Base-by-base conservation (phyloP, 352 stramenopile species). In the Phytophthora gonapodyides region DNA sequence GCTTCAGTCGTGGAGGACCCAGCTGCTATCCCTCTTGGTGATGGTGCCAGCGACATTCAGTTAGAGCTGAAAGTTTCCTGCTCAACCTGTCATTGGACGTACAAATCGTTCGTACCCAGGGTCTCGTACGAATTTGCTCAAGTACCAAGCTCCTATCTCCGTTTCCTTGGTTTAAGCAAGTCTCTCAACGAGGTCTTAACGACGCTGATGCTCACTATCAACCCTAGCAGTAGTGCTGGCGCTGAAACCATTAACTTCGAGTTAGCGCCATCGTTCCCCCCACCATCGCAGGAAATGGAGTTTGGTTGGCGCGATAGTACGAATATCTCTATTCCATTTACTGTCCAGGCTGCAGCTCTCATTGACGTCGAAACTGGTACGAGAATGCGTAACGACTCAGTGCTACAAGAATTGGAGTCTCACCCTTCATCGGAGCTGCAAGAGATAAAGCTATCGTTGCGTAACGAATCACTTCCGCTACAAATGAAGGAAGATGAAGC, bases 51-150 rank as follows among this genome's bases (percentile, higher is more conserved):
- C 8, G 57, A 65, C 2, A 45, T 21, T 1, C 15, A 76, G 35
- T 21, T 79, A 21, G 52, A 77, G 4, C 37, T 78, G 47, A 59
- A 55, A 5, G 12, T 80, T 42, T 51, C 49, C 7, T 84, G 75
- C 40, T 15, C 24, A 3, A 40, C 19, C 21, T 84, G 75, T 36
- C 15, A 47, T 10, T 75, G 73, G 61, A 67, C 44, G 17, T 77
- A 76, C 35, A 21, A 52, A 8, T 21, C n/a, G 15, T 71, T 64
- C 34, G 45, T 82, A n/a, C 70, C 73, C 15, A 59, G 68, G 2
- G 65, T 80, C 7, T 82, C 76, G 17, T 84, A 84, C 33, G 71
- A 80, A 49, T 65, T 70, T 33, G 74, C 74, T 38, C 41, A 38
- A 30, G 33, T 57, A 3, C 66, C 67, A 9, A 67, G 51, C 34